Percentiles rank a stretch among this genome's conserved stretches.
phyloP scores from a whole-genome alignment of 2,329 filamentous ascomycete genomes.

The Parastagonospora avenae region DNA sequence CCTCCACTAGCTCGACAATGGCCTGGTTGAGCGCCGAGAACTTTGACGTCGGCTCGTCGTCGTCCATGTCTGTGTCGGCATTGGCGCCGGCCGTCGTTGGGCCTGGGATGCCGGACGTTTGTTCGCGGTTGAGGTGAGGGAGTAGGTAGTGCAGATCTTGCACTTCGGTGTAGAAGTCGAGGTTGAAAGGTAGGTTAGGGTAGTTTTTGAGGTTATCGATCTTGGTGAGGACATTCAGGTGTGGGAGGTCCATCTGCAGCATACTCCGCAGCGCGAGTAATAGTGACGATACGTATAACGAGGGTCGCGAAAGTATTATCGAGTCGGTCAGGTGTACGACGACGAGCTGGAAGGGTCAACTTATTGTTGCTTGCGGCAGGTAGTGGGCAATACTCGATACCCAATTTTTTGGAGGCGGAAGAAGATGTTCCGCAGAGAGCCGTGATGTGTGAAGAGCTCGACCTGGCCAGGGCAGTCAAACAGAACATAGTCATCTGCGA shows the following conservation, averaged over 20 bases:
- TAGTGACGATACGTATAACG: slow-evolving; percentile 91
- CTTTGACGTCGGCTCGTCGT: slow-evolving; percentile 58
- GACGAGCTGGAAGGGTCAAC: slow-evolving; percentile 70
- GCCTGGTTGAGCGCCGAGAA: slow-evolving; percentile 86
- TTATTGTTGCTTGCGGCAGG: slow-evolving; percentile 16
- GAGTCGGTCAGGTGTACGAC: slow-evolving; percentile 93
- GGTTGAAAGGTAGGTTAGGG: slow-evolving; percentile 86
- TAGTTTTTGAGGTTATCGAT: slow-evolving; percentile 92
- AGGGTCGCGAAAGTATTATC: slow-evolving; percentile 89
- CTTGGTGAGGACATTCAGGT: slow-evolving; percentile 95
- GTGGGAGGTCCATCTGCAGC: slow-evolving; percentile 96
- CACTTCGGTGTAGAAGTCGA: slow-evolving; percentile 97
- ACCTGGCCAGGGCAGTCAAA: slow-evolving; percentile 98
- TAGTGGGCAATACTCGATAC: slow-evolving; percentile 73
- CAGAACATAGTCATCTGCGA: slow-evolving; percentile 80
- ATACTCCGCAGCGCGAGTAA: slow-evolving; percentile 93
- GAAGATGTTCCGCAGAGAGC: slow-evolving; percentile 89
- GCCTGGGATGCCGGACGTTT: slow-evolving; percentile 44
- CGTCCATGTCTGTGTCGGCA: slow-evolving; percentile 54
- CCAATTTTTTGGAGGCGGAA: slow-evolving; percentile 87
- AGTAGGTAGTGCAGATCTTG: slow-evolving; percentile 88
- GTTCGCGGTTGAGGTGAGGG: slow-evolving; percentile 79
- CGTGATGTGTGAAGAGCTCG: slow-evolving; percentile 95
- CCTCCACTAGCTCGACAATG: slow-evolving; percentile 83
- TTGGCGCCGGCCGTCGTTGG: slow-evolving; percentile 21